Evolutionary conservation across 164 flowering plant species (phyloP), one percentile per base, ranked within the genome.

Genomic region (Kalanchoe fedtschenkoi): DNA sequence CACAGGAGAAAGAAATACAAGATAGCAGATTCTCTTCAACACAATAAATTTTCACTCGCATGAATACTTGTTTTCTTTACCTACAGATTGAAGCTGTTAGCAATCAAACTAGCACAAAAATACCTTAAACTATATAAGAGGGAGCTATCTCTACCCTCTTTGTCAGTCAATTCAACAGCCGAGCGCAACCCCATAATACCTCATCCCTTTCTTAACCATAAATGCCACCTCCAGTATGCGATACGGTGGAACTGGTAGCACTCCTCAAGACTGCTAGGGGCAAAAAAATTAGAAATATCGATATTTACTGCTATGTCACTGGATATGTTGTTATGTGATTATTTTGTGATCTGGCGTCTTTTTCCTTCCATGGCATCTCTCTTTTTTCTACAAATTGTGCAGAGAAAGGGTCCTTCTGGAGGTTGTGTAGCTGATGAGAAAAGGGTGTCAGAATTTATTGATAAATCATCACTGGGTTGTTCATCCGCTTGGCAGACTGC

Each of bases 281-380:
- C 34, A 69, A 72, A 68, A 72, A 69, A 66, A 68, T 56, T 22
- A 56, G 28, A 56, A 59, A 21, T 26, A 63, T 35, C 46, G 62
- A 53, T 55, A 78, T 68, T 32, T 70, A 69, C 68, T 17, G 61
- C 56, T 54, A 51, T 54, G 56, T 62, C 62, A 70, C 68, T 65
- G 58, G 60, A 69, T 71, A 65, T 55, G 56, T 53, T 32, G 61
- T 65, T 75, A 76, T 5, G 71, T 39, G 21, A 63, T 65, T 65
- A 74, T 64, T 46, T 66, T 5, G 77, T 69, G 71, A 62, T 70
- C 76, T 78, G 78, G 5, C 86, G 76, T 65, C 84, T 75, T 74
- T 85, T 89, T 47, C 98, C 98, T 83, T 93, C 98, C 98, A 93
- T 93, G 39, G 97, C 98, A 42, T 93, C 98, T 72, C 86, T 89